phyloP scores from a whole-genome alignment of 2,329 filamentous ascomycete species.

The Fusarium sambucinum region DNA sequence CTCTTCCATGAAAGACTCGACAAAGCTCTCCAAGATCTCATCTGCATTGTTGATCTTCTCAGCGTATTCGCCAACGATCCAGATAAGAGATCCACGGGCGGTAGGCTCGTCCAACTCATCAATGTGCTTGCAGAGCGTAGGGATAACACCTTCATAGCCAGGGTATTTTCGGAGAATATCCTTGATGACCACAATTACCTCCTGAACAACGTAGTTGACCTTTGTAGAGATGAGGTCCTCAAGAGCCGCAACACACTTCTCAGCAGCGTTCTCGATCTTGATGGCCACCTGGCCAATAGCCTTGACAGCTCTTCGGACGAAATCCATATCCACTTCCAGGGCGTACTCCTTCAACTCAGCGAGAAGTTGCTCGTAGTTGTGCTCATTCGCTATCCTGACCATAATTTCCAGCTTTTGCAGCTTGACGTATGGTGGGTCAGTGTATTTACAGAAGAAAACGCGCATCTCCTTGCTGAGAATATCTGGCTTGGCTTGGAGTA shows the following conservation, averaged over 20 bases:
- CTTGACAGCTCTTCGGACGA: constrained; percentile 91
- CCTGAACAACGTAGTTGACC: constrained; percentile 98
- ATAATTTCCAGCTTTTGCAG: constrained; percentile 98
- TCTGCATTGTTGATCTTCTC: constrained; percentile 99
- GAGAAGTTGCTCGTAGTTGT: constrained; percentile 93
- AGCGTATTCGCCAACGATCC: constrained; percentile 99
- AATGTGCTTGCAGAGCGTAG: constrained; percentile 94
- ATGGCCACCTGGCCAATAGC: constrained; percentile 98
- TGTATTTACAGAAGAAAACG: constrained; percentile 99
- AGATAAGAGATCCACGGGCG: constrained; percentile 90
- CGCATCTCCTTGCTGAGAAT: constrained; percentile 97
- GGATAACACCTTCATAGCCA: constrained; percentile 97
- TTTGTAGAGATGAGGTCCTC: constrained; percentile 96
- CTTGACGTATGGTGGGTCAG: constrained; percentile 97
- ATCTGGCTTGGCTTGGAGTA: constrained; percentile 95
- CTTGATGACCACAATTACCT: constrained; percentile 98
- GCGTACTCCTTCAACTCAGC: constrained; percentile 98
- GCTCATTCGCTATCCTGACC: constrained; percentile 98
- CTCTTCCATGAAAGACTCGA: constrained; percentile 94
- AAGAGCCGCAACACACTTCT: constrained; percentile 94
- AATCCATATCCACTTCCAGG: constrained; percentile 98
- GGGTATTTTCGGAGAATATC: constrained; percentile 98
- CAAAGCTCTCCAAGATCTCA: constrained; percentile 90
- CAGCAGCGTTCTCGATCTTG: constrained; percentile 95
- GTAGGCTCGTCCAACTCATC: constrained; percentile 96